These are phyloP conservation scores for Limonium bicolor DNA, from an alignment of 148 eudicot genomes.

Conservation along the genomic window DNA sequence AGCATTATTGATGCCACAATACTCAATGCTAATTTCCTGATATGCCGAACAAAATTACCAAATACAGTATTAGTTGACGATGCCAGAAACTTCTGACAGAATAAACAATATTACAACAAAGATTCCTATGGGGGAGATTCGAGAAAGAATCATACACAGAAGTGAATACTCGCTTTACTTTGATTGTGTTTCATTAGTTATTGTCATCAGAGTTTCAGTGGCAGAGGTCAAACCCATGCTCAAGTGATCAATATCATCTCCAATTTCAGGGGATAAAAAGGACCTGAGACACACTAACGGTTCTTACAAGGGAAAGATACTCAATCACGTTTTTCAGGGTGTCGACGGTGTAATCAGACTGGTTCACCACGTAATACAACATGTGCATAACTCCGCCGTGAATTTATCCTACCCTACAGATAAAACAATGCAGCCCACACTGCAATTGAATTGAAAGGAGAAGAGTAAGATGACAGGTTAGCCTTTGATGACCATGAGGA, in stretches of 20 bases:
- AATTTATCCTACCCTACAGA: conserved; percentile 60
- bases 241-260: conserved; percentile 21
- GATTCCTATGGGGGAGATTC: no score
- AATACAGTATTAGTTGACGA: neutral
- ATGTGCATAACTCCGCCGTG: conserved; percentile 62
- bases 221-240: conserved; percentile 22
- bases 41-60: neutral
- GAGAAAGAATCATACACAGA: conserved; percentile 68
- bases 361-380: conserved; percentile 75
- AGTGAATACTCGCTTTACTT: conserved; percentile 55
- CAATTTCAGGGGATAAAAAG: conserved; percentile 16
- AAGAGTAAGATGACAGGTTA: neutral
- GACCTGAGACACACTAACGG: conserved; percentile 24
- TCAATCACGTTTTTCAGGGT: conserved; percentile 73
- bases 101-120: neutral
- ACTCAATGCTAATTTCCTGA: conserved; percentile 58
- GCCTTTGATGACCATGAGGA: no score
- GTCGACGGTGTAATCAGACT: conserved; percentile 75
- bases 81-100: no score
- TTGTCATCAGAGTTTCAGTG: conserved; percentile 44
- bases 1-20: conserved; percentile 70
- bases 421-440: conserved; percentile 75
- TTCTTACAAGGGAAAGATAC: conserved; percentile 58
- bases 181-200: conserved; percentile 53
- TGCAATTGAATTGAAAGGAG: no score